Base-by-base conservation (phyloP, 768 basidiomycete species). In the Hericium erinaceus region DNA sequence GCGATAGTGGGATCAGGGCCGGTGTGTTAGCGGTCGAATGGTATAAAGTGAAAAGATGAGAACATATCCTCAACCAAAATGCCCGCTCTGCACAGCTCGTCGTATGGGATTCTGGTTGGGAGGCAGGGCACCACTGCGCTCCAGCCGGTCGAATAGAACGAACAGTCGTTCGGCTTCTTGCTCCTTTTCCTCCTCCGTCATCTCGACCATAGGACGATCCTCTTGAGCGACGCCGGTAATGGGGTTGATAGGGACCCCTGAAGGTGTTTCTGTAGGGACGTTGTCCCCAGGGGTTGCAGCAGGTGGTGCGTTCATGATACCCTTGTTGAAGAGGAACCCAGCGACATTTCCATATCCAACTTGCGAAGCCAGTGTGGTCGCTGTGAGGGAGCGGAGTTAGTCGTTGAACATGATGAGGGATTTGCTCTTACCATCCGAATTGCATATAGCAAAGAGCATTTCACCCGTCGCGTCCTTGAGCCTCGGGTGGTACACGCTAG, bases 171-270 rank as follows among this genome's bases (percentile, higher is more conserved):
- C 95, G 55, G 94, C 88, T 73, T 99, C 97, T 10, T 73, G 74
- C 67, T 97, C 92, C 70, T 95, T 97, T 77, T 99, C 95, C 67
- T 95, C 94, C 33, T 95, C 87, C 0, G 92, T 87, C 94, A 99
- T 95, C 52, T 82, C 69, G 16, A 75, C 64, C 50, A 72, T 74
- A 2, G 71, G 68, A 55, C 72, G 70, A 39, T 64, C 65, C 52
- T 55, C 58, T 56, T 77, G 72, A 6, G 76, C 79, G 12, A 83
- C 83, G n/a, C 92, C 93, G 1, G 94, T 95, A 67, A 92, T 94
- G 1, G 90, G 92, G 67, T 92, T 88, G 68, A 91, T 87, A 6
- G 76, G 70, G 26, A 74, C 70, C 16, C 76, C 77, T 8, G 66
- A 53, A 9, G 73, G 18, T 1, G 74, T 69, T n/a, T 58, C 53